phyloP scores from a whole-genome alignment of 352 stramenopile genomes.

The Discostella stelligera region DNA sequence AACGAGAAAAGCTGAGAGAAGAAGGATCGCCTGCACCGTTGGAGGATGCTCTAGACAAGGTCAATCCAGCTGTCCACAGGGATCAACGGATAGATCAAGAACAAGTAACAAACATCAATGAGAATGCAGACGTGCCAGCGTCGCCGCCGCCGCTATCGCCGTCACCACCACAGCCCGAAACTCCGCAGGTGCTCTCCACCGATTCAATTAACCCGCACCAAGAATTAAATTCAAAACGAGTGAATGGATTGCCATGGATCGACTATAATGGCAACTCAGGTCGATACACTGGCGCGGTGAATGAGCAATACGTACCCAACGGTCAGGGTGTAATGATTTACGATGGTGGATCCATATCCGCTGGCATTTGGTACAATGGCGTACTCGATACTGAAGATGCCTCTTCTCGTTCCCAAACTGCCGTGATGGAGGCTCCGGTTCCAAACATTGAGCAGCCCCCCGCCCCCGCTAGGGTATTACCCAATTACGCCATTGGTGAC shows the following conservation, averaged over 20 bases:
- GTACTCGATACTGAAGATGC: constrained; percentile 42
- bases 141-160: neutral
- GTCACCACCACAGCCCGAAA: neutral
- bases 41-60: neutral
- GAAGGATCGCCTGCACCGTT: neutral
- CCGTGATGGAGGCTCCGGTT: neutral
- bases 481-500: constrained; percentile 33
- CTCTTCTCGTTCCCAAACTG: neutral
- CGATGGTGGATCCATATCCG: constrained; percentile 34
- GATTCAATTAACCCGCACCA: constrained; percentile 15
- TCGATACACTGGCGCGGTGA: constrained; percentile 44
- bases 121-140: neutral
- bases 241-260: constrained; percentile 47
- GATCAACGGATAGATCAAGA: neutral
- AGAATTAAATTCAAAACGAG: constrained; percentile 28
- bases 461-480: constrained; percentile 4
- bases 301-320: constrained; percentile 38
- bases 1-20: neutral
- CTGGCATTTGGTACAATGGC: constrained; percentile 46
- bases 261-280: constrained; percentile 48
- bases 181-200: neutral
- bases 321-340: constrained; percentile 43
- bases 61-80: neutral
- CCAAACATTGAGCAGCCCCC: constrained; percentile 25
- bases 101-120: neutral